Base-by-base conservation (phyloP, 345 rosid genomes). In the Jatropha curcas region DNA sequence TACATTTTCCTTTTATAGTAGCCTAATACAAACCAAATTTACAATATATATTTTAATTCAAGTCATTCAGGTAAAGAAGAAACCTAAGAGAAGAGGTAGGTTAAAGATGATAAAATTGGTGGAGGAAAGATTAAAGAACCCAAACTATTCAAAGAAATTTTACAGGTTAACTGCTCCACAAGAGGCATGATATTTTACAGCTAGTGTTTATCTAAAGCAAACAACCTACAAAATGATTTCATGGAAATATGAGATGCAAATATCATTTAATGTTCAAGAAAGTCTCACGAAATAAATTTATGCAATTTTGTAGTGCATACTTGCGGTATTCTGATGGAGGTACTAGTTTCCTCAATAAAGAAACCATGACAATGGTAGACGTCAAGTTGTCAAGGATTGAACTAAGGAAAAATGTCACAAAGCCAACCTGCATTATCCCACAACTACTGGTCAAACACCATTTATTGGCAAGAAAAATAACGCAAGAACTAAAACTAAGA, bases 341-440 rank as follows among this genome's bases (percentile, higher is more conserved):
- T 65, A 92, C 91, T 68, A 91, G 85, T 76, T 91, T 95, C 88
- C 96, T 88, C 84, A 91, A 68, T 58, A 92, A 82, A 74, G 99
- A 95, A 73, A 95, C 98, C 99, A 92, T 95, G 74, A 95, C 87
- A 72, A 95, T 92, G 45, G 99, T 95, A 34, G 98, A 90, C 46
- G 99, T 95, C 83, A 95, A 76, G 79, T 95, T 95, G 82, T 95
- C 99, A 45, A 95, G 92, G 81, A 95, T 74, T 52, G 99, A 31
- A 75, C 99, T 92, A 52, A 92, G 92, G 90, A 91, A 88, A 86
- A 95, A 95, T 3, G 98, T 95, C 64, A 92, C 92, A 35, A 89
- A 85, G 59, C 98, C 99, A 60, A 95, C 80, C 99, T 92, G 96
- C 77, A 70, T 71, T 43, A 70, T 74, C 27, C 68, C 74, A 75